Percentiles rank a stretch among this genome's conserved stretches.
Conservation (phyloP, 257 asterid genomes). For the Solanum tarijense region DNA sequence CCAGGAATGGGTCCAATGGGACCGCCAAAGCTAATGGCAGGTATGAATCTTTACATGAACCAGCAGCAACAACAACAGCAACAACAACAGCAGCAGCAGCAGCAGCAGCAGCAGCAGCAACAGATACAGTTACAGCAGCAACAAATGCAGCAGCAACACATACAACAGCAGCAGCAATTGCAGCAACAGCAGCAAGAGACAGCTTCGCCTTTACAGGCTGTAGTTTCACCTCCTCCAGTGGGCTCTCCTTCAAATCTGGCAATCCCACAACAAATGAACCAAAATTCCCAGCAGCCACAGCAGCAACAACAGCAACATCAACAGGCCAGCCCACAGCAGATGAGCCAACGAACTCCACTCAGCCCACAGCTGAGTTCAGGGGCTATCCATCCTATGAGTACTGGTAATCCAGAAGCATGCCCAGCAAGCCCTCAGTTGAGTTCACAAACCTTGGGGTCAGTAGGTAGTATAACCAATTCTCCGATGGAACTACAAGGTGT, state of each 20-base stretch:
- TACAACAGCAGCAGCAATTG: constrained; percentile 22
- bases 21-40: constrained; percentile 71
- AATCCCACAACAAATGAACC: constrained; percentile 55
- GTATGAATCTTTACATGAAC: constrained; percentile 52
- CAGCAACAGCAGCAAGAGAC: constrained; percentile 43
- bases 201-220: constrained; percentile 58
- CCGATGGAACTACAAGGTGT: constrained; percentile 87
- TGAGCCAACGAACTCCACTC: constrained; percentile 84
- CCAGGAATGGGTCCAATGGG: constrained; percentile 72
- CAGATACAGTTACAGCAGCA: constrained; percentile 28
- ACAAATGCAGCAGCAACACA: constrained; percentile 23
- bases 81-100: constrained; percentile 41
- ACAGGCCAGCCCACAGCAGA: constrained; percentile 85
- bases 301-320: constrained; percentile 22
- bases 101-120: constrained; percentile 29
- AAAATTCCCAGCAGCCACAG: constrained; percentile 33
- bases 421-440: constrained; percentile 97
- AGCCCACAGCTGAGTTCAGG: constrained; percentile 98
- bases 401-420: constrained; percentile 68
- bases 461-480: constrained; percentile 71
- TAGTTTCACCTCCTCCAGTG: constrained; percentile 63
- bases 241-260: constrained; percentile 80
- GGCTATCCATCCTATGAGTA: constrained; percentile 51
- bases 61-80: constrained; percentile 59
- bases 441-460: constrained; percentile 87